These are phyloP conservation scores for Fraxinus greggii DNA, from an alignment of 305 asterid species.

Conservation along the genomic window DNA sequence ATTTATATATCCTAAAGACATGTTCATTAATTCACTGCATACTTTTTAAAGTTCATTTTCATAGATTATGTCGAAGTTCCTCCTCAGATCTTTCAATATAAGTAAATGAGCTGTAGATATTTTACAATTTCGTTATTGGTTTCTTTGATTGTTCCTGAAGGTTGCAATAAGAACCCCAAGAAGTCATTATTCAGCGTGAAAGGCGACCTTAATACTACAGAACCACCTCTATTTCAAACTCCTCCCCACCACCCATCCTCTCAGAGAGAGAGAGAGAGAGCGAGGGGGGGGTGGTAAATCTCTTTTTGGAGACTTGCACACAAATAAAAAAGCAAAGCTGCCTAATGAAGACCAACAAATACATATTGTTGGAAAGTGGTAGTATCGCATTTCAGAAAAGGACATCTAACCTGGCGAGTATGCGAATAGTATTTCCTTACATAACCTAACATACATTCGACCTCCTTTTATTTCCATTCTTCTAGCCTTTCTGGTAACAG, in stretches of 20 bases:
- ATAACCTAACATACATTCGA: not conserved
- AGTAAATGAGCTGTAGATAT: not conserved
- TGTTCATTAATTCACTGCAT: not conserved
- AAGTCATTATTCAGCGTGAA: not conserved
- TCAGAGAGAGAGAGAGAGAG: too few relatives aligned
- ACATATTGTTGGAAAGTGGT: too few relatives aligned
- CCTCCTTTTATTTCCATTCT: not conserved
- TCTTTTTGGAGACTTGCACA: too few relatives aligned
- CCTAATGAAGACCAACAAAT: too few relatives aligned
- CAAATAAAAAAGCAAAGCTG: too few relatives aligned
- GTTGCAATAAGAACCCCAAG: not conserved
- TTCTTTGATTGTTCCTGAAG: not conserved
- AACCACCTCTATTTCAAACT: not conserved
- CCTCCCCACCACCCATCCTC: too few relatives aligned
- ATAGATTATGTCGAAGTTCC: not conserved
- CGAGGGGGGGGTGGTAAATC: too few relatives aligned
- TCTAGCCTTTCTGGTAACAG: not conserved
- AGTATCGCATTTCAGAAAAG: too few relatives aligned
- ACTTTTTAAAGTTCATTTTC: not conserved
- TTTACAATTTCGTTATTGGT: not conserved
- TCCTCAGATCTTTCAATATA: not conserved
- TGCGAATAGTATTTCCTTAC: too few relatives aligned
- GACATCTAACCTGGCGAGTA: too few relatives aligned
- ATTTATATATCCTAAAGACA: not conserved
- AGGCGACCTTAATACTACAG: not conserved